Conservation (phyloP, 441 rosid species). For the Geranium incanum region DNA sequence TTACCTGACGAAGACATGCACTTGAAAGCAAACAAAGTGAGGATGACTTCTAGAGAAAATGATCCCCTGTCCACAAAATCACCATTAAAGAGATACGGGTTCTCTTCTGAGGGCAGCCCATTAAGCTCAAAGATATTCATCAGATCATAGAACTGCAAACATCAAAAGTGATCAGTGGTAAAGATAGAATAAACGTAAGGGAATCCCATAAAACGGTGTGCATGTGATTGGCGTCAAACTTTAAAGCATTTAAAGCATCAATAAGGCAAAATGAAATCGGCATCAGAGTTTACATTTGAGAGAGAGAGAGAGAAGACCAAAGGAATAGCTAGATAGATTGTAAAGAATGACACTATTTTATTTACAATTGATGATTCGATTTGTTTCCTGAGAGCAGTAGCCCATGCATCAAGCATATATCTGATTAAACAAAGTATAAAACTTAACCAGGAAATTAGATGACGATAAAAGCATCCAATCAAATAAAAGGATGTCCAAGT, state of each 20-base stretch:
- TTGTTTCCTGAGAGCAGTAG: not conserved
- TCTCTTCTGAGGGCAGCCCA: constrained; percentile 94
- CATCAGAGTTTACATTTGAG: not conserved
- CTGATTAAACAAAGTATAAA: not conserved
- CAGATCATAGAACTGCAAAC: constrained; percentile 88
- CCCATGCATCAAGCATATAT: constrained; percentile 3
- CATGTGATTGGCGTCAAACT: not conserved
- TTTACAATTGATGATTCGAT: not conserved
- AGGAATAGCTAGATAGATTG: not conserved
- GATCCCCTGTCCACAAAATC: constrained; percentile 99
- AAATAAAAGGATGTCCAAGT: constrained; percentile 9
- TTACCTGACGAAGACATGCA: constrained; percentile 91
- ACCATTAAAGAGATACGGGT: constrained; percentile 90
- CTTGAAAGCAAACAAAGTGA: constrained; percentile 87
- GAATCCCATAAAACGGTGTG: not conserved
- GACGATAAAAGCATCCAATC: not conserved
- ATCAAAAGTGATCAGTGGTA: constrained; percentile 17
- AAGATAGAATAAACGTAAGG: not conserved
- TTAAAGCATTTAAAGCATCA: not conserved
- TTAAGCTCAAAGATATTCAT: constrained; percentile 88
- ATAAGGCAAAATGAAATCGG: not conserved
- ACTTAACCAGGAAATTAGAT: not conserved
- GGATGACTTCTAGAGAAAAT: constrained; percentile 88
- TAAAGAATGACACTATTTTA: not conserved
- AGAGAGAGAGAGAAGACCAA: not conserved